Base-by-base conservation (phyloP, 192 early-diverging fungal species). In the Coemansia sp. region DNA sequence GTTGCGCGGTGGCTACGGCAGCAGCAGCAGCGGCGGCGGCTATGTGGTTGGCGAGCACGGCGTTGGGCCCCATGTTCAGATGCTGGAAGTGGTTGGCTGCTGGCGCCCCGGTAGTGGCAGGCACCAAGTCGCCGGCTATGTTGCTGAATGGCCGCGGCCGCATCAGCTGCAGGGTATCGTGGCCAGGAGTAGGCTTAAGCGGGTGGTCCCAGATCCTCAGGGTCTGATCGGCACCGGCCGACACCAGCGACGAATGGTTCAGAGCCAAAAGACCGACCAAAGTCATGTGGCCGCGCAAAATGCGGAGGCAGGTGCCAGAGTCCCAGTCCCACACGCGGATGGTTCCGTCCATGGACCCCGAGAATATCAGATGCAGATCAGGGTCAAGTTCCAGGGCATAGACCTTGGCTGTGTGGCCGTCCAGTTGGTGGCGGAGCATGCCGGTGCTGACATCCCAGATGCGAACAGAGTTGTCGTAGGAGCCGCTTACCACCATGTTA, bases 251-350 rank as follows among this genome's bases (percentile, higher is more conserved):
- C 45, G 89, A 84, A 35, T 91, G 88, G 23, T 91, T 87, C 38
- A 98, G 79, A 36, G 94, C 93, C 33, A 99, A 75, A 28, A 99
- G 82, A 0, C 97, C 97, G 6, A 99, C 97, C 2, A 99, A 84
- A n/a, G 90, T 93, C 21, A 88, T 85, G 64, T 99, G 97, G 0
- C 95, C 95, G 70, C 94, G 92, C 12, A 98, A 79, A 28, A 88
- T 84, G 55, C 89, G 88, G 36, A 96, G 69, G 41, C 85, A 86
- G 0, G 77, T 76, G n/a, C 97, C 95, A 4, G 94, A 90, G 25
- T 85, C 84, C 28, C 94, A 87, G 73, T 90, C 91, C 97, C 97
- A 99, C 21, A 98, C 91, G 36, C 89, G 87, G 39, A 98, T 94
- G 37, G 86, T 89, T 0, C 93, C 86, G 77, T 99, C 97, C 91